Evolutionary conservation across 495 filamentous ascomycete genomes (phyloP).

Genomic region (Penicillium nucicola): DNA sequence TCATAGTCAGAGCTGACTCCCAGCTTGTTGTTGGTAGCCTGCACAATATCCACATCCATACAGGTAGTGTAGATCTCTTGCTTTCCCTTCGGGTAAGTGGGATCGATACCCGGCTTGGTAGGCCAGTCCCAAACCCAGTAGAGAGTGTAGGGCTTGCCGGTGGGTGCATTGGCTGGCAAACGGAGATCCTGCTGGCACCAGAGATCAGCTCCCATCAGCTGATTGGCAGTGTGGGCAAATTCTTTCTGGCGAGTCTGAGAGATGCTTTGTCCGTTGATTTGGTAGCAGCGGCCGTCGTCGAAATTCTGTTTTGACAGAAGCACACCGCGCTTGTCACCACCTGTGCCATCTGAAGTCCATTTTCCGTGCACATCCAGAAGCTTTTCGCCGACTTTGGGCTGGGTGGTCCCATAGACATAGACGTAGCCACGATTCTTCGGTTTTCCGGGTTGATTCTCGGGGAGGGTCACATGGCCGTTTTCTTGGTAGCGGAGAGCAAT

Average conservation of each 20-base stretch:
- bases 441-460: conserved; percentile 55
- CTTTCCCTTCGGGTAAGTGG: conserved; percentile 48
- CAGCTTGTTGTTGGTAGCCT: conserved; percentile 1
- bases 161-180: conserved; percentile 55
- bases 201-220: conserved; percentile 50
- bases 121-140: conserved; percentile 98
- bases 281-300: conserved; percentile 84
- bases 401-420: conserved; percentile 77
- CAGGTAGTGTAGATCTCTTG: conserved; percentile 79
- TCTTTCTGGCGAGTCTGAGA: conserved; percentile 49
- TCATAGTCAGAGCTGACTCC: conserved; percentile 15
- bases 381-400: conserved; percentile 58
- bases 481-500: conserved; percentile 76
- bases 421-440: conserved; percentile 69
- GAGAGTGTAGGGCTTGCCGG: conserved; percentile 61
- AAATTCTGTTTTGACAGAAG: conserved; percentile 72
- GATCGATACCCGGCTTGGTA: conserved; percentile 44
- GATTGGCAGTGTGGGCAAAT: conserved; percentile 42
- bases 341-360: conserved; percentile 75
- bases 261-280: conserved; percentile 55
- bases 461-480: conserved; percentile 81
- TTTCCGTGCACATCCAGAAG: conserved; percentile 64
- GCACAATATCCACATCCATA: conserved; percentile 66
- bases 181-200: conserved; percentile 76
- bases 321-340: conserved; percentile 69